These are phyloP conservation scores for Ganoderma lucidum DNA, from an alignment of 1,284 basidiomycete genomes.

Conservation along the genomic window DNA sequence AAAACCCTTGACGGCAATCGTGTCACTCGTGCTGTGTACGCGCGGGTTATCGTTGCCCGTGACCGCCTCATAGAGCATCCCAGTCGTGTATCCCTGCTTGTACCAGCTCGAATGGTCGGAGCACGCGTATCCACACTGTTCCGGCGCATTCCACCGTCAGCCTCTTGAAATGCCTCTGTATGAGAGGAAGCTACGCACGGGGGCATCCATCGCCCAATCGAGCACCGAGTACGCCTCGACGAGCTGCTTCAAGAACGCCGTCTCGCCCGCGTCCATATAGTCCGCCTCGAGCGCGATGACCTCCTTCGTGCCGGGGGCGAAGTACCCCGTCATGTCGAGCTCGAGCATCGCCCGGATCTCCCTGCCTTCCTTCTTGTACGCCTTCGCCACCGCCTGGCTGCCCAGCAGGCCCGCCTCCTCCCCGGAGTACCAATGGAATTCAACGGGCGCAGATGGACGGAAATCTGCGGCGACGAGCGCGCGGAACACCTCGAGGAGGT, in stretches of 20 bases:
- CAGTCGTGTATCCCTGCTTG: slow-evolving; percentile 52
- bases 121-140: slow-evolving; percentile 51
- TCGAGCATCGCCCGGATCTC: slow-evolving; percentile 57
- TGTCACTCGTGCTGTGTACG: slow-evolving; percentile 57
- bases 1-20: slow-evolving; percentile 54
- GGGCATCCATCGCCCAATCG: slow-evolving; percentile 50
- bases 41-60: slow-evolving; percentile 55
- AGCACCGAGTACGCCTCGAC: slow-evolving; percentile 49
- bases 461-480: slow-evolving; percentile 61
- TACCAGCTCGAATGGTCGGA: slow-evolving; percentile 57
- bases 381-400: slow-evolving; percentile 67
- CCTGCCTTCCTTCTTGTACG: slow-evolving; percentile 57
- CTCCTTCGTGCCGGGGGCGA: slow-evolving; percentile 66
- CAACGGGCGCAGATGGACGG: slow-evolving; percentile 62
- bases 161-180: slow-evolving; percentile 17
- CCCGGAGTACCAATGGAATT: slow-evolving; percentile 74
- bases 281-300: slow-evolving; percentile 71
- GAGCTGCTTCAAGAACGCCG: slow-evolving; percentile 49
- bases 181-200: slow-evolving; percentile 42
- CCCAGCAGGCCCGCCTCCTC: slow-evolving; percentile 77
- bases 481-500: slow-evolving; percentile 65
- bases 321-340: slow-evolving; percentile 64
- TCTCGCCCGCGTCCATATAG: slow-evolving; percentile 58
- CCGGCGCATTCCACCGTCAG: background rate
- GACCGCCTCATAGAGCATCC: slow-evolving; percentile 52